These are phyloP conservation scores for Allium fistulosum DNA, from an alignment of 106 monocot species.

Conservation along the genomic window DNA sequence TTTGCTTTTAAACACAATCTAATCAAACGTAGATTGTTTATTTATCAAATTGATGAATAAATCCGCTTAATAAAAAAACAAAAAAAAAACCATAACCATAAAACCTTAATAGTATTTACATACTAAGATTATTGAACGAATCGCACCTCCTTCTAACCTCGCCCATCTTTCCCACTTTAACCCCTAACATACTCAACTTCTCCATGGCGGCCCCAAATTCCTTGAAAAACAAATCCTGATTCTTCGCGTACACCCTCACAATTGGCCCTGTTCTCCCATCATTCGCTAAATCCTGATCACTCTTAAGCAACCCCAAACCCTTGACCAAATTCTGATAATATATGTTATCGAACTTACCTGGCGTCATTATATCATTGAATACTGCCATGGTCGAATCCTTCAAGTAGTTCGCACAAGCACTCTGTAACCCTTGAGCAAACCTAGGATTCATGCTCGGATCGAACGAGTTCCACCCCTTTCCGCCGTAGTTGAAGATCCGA, in stretches of 20 bases:
- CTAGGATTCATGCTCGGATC: conserved; percentile 33
- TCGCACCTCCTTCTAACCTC: conserved; percentile 43
- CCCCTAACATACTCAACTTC: conserved; percentile 26
- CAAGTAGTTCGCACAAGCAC: conserved; percentile 36
- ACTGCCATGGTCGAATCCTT: conserved; percentile 15
- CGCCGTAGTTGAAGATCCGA: conserved; percentile 24
- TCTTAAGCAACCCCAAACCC: conserved; percentile 28
- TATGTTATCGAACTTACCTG: conserved; percentile 31
- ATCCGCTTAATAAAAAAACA: too few relatives aligned
- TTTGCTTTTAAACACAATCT: too few relatives aligned
- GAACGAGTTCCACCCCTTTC: conserved; percentile 10
- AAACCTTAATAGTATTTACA: background rate
- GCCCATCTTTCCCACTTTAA: conserved; percentile 21
- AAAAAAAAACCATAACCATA: too few relatives aligned
- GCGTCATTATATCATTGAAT: conserved; percentile 22
- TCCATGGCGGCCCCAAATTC: conserved; percentile 27
- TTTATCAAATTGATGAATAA: too few relatives aligned
- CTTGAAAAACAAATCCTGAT: conserved; percentile 27
- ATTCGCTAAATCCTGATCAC: conserved; percentile 19
- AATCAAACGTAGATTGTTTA: too few relatives aligned
- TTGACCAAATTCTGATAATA: conserved; percentile 29
- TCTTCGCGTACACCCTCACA: conserved; percentile 27
- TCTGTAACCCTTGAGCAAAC: conserved; percentile 37
- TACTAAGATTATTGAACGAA: conserved; percentile 18
- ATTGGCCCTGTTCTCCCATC: conserved; percentile 17